phyloP scores from a whole-genome alignment of 2,329 filamentous ascomycete species.

The Fusarium floridanum region DNA sequence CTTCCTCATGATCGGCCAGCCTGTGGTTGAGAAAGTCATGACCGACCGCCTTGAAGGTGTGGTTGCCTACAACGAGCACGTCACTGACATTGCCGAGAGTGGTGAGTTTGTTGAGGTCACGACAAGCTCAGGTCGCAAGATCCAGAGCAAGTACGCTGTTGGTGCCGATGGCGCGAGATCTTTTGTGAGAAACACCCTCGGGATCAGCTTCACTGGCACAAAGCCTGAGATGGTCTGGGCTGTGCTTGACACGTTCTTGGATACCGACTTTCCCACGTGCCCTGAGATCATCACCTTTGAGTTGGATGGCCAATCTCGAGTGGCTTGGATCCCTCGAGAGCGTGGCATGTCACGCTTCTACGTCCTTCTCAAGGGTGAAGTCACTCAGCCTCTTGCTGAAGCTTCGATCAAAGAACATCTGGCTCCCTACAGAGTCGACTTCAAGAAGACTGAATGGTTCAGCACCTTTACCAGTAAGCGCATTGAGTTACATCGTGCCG shows the following conservation, averaged over 20 bases:
- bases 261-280: slow-evolving; percentile 62
- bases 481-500: rapidly evolving
- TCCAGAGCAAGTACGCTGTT: slow-evolving; percentile 58
- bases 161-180: slow-evolving; percentile 67
- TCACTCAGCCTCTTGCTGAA: slow-evolving; percentile 55
- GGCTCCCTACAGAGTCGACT: slow-evolving; percentile 58
- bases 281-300: slow-evolving; percentile 63
- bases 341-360: slow-evolving; percentile 62
- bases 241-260: slow-evolving; percentile 62
- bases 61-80: slow-evolving; percentile 56
- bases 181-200: slow-evolving; percentile 56
- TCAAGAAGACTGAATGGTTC: slow-evolving; percentile 62
- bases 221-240: slow-evolving; percentile 65
- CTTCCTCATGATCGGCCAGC: slow-evolving; percentile 65
- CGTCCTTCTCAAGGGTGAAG: slow-evolving; percentile 60
- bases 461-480: slow-evolving; percentile 61
- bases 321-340: slow-evolving; percentile 64
- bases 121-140: slow-evolving; percentile 49
- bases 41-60: slow-evolving; percentile 48
- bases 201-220: slow-evolving; percentile 58
- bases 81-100: slow-evolving; percentile 67
- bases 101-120: slow-evolving; percentile 58
- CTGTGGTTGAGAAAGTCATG: slow-evolving; percentile 58
- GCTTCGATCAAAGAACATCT: slow-evolving; percentile 59
- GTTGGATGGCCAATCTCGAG: slow-evolving; percentile 58